These are phyloP conservation scores for Solanum virginianum DNA, from an alignment of 257 asterid species.

Conservation along the genomic window DNA sequence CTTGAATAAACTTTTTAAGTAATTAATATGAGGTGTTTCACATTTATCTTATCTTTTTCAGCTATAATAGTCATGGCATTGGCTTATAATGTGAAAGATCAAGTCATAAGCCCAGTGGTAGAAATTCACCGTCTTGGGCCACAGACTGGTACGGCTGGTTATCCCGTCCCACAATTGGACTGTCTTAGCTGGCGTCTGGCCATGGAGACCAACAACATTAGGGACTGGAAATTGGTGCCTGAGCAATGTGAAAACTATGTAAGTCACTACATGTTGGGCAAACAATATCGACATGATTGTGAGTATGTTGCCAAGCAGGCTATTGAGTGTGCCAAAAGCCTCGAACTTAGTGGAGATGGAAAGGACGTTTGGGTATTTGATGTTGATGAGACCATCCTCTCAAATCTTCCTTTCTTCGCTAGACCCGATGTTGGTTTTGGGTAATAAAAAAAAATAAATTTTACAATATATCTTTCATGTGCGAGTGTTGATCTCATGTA, in stretches of 20 bases:
- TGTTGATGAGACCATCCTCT: conserved; percentile 36
- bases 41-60: not conserved
- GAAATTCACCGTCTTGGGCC: conserved; percentile 33
- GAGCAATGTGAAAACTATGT: conserved; percentile 31
- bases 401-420: conserved; percentile 28
- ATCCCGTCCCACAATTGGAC: conserved; percentile 13
- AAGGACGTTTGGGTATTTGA: conserved; percentile 40
- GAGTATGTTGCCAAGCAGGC: conserved; percentile 31
- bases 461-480: not conserved
- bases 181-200: conserved; percentile 73
- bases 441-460: not conserved
- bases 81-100: not conserved
- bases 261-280: conserved; percentile 50
- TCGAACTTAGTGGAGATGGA: conserved; percentile 16
- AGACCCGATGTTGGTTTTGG: conserved; percentile 12
- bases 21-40: not conserved
- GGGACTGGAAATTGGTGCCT: conserved; percentile 31
- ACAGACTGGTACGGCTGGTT: conserved; percentile 17
- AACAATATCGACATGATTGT: conserved; percentile 43
- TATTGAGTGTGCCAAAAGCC: conserved; percentile 19
- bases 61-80: not conserved
- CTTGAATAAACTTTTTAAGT: not conserved
- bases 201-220: conserved; percentile 46
- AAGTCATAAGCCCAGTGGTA: not conserved
- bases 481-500: too few relatives aligned